Conservation (phyloP, 495 filamentous ascomycete genomes). For the Chaetomium cochliodes region DNA sequence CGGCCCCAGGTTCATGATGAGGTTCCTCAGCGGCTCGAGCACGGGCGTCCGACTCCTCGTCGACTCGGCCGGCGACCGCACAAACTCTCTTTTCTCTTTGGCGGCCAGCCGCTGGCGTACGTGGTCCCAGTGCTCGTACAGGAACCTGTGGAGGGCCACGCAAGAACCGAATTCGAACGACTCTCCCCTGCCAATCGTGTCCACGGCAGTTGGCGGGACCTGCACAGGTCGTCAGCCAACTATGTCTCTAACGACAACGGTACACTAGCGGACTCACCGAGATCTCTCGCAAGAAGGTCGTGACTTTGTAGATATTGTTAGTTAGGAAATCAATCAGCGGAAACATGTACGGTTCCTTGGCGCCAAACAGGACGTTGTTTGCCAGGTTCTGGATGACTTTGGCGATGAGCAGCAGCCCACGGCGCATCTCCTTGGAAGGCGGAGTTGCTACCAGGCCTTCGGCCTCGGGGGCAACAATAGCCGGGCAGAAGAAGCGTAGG, state of each 20-base stretch:
- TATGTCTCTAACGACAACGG: background rate
- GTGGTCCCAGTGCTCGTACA: constrained; percentile 68
- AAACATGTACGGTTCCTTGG: constrained; percentile 68
- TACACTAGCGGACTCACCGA: constrained; percentile 42
- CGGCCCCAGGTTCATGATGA: constrained; percentile 62
- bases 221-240: constrained; percentile 19
- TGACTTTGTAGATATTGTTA: constrained; percentile 62
- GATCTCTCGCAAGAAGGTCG: constrained; percentile 61
- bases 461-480: constrained; percentile 64
- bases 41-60: constrained; percentile 46
- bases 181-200: constrained; percentile 43
- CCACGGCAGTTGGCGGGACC: constrained; percentile 42
- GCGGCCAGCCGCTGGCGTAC: constrained; percentile 61
- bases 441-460: constrained; percentile 58
- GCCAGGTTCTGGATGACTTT: constrained; percentile 68
- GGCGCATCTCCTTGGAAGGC: constrained; percentile 64
- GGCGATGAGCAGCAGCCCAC: constrained; percentile 63
- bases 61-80: constrained; percentile 52
- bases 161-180: constrained; percentile 66
- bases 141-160: constrained; percentile 62
- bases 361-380: constrained; percentile 69
- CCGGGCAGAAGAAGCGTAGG: constrained; percentile 66
- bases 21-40: constrained; percentile 52
- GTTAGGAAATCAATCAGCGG: constrained; percentile 64
- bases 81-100: constrained; percentile 52